phyloP scores from a whole-genome alignment of 2,329 filamentous ascomycete genomes.

The Xylariaceae sp. region DNA sequence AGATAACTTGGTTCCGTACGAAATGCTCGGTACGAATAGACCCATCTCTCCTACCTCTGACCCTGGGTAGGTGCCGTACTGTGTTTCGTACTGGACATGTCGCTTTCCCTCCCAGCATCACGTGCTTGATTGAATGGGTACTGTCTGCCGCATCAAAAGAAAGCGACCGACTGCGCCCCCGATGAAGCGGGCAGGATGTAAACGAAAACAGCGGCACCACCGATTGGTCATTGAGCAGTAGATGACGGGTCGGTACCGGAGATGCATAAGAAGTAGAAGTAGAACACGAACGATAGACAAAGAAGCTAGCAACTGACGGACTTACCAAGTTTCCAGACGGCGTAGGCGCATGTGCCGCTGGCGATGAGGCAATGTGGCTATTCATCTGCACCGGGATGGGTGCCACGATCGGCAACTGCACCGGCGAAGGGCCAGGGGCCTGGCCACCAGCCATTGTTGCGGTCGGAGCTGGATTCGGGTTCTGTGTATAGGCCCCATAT shows the following conservation, averaged over 20 bases:
- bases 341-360: conserved; percentile 30
- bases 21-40: no score
- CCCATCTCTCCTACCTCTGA: no score
- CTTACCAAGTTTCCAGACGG: conserved; percentile 31
- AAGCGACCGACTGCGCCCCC: neutral
- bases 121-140: neutral
- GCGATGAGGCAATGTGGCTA: conserved; percentile 25
- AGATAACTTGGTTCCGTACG: no score
- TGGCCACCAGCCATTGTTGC: neutral
- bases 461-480: neutral
- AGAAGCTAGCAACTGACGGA: conserved; percentile 6
- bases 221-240: neutral
- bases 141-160: neutral
- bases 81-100: no score
- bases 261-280: neutral
- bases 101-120: no score
- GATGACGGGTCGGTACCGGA: neutral
- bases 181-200: neutral
- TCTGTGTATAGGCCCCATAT: conserved; percentile 8
- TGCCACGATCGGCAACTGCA: conserved; percentile 15
- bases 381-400: conserved; percentile 12
- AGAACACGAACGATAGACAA: neutral
- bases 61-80: no score
- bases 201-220: neutral
- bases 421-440: conserved; percentile 12